Conservation (phyloP, 345 rosid genomes). For the Salix viminalis region DNA sequence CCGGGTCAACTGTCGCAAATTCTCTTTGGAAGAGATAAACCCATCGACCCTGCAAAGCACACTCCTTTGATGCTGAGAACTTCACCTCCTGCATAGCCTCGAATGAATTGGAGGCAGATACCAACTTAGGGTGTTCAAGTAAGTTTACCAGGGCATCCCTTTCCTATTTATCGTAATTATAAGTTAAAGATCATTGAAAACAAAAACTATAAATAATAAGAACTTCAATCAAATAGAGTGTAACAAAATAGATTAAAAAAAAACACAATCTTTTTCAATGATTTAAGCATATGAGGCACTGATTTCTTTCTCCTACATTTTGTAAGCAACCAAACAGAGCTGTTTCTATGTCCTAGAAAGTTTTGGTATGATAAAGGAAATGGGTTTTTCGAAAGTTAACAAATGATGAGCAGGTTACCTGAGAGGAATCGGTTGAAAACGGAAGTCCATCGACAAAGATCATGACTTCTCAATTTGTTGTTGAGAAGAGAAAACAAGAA, state of each 20-base stretch:
- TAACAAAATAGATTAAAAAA: neutral
- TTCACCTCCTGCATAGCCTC: conserved; percentile 44
- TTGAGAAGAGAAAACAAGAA: no score
- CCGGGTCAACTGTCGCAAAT: conserved; percentile 66
- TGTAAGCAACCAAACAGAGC: neutral
- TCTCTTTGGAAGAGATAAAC: conserved; percentile 82
- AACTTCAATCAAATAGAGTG: neutral
- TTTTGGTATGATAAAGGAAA: neutral
- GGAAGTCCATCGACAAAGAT: conserved; percentile 18
- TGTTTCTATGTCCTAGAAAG: no score
- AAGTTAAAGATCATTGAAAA: neutral
- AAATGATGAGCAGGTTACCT: neutral
- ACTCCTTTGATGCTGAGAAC: conserved; percentile 21
- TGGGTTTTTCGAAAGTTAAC: neutral
- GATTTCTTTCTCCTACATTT: neutral
- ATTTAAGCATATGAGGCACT: no score
- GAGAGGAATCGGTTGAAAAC: conserved; percentile 7
- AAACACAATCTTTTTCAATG: neutral
- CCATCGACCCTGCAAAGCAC: conserved; percentile 28
- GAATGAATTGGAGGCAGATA: conserved; percentile 45
- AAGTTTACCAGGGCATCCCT: conserved; percentile 37
- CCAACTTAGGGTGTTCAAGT: conserved; percentile 55
- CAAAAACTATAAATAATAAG: neutral
- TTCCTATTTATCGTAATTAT: conserved; percentile 49
- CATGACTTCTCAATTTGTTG: conserved; percentile 4